Percentiles rank a stretch among this genome's conserved stretches.
phyloP scores from a whole-genome alignment of 2,329 filamentous ascomycete species.

The Karstenula rhodostoma region DNA sequence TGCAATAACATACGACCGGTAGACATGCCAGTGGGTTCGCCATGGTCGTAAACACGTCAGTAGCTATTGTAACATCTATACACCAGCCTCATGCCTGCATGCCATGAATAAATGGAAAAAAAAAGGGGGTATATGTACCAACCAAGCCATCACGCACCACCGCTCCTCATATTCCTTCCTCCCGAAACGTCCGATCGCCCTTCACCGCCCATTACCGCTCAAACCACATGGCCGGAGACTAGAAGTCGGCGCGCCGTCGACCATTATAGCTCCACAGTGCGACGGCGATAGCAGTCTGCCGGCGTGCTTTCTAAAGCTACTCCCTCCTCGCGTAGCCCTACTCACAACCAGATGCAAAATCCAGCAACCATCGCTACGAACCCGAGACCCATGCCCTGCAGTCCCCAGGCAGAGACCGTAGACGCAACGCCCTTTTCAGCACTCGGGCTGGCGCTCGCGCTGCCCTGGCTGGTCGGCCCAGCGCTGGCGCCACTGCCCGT shows the following conservation, averaged over 20 bases:
- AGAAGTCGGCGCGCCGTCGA: not conserved
- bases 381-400: slow-evolving; percentile 32
- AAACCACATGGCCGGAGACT: not conserved
- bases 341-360: slow-evolving; percentile 36
- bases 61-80: not conserved
- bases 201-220: not conserved
- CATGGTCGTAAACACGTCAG: too few species aligned
- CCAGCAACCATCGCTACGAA: slow-evolving; percentile 32
- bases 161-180: not conserved
- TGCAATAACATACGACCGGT: too few species aligned
- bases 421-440: slow-evolving; percentile 25
- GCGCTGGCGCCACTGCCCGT: slow-evolving; percentile 16
- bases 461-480: slow-evolving; percentile 13
- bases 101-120: not conserved
- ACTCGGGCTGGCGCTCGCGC: slow-evolving; percentile 14
- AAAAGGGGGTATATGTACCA: slow-evolving; percentile 6
- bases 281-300: not conserved
- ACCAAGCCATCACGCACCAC: not conserved
- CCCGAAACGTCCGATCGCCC: not conserved
- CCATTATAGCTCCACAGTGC: not conserved
- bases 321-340: not conserved
- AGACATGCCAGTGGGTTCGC: too few species aligned
- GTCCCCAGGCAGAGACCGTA: slow-evolving; percentile 22
- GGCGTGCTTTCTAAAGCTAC: not conserved
- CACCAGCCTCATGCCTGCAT: not conserved